Evolutionary conservation across 192 early-diverging fungal species (phyloP), one percentile per base, ranked within the genome.

Genomic region (Gryganskiella cystojenkinii): DNA sequence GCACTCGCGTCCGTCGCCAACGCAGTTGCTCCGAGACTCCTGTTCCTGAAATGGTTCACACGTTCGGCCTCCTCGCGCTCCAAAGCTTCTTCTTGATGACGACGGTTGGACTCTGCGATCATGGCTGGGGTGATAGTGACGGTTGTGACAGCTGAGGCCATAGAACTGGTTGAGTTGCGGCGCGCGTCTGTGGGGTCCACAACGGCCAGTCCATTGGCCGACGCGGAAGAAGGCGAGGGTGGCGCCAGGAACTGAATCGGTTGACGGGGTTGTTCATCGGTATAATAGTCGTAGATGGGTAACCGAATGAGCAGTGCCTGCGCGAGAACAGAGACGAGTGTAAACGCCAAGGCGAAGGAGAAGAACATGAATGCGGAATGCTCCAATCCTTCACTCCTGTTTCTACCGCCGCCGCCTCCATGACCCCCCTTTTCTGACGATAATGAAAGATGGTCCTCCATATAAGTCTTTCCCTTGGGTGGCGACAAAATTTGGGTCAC

Each of bases 361-460:
- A 89, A 89, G 58, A 87, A 89, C 17, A 84, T 45, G 58, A 87
- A 80, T 34, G 87, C 85, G 2, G 85, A 67, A 25, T 55, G 58
- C 30, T 67, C 51, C 45, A 80, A 30, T 53, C 69, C 76, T 43
- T 82, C 61, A 3, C 34, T 67, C 54, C 34, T 63, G 44, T 34
- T 24, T 13, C 42, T 61, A 19, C 42, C 44, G n/a, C 65, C 49
- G 9, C 73, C 65, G 4, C 64, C 60, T 2, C 50, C 44, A 53
- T 50, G 35, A 35, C 47, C 56, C 17, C 57, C 56, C 6, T 62
- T 53, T 8, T 50, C 45, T 35, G 58, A 44, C 56, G 22, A 53
- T 28, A 24, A 25, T 42, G 46, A 13, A 1, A 61, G 28, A 20
- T 35, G 40, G 44, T 75, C 59, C 2, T 69, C 73, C 31, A 28